Conservation (phyloP, 2,329 filamentous ascomycete species). For the Aspergillus neoniger region DNA sequence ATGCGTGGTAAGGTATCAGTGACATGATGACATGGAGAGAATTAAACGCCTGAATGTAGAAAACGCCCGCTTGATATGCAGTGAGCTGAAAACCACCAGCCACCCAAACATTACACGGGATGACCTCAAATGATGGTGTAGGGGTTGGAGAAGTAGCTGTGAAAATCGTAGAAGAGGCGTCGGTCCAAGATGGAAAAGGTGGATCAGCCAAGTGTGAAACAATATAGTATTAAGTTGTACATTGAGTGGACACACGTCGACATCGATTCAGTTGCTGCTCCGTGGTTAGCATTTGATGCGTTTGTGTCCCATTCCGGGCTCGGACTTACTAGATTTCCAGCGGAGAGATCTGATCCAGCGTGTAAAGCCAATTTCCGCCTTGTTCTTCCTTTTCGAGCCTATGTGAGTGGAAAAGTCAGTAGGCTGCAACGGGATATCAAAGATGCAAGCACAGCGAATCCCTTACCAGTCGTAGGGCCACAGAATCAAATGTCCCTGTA, state of each 20-base stretch:
- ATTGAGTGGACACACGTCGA: not conserved
- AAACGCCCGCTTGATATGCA: conserved; percentile 19
- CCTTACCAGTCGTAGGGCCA: conserved; percentile 90
- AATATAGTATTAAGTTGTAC: not conserved
- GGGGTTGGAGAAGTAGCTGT: no score
- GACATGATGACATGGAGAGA: not conserved
- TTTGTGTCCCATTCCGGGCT: not conserved
- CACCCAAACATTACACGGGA: conserved; percentile 8
- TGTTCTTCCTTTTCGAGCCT: conserved; percentile 84
- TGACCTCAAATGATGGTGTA: conserved; percentile 4
- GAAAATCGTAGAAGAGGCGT: no score
- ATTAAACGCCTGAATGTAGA: not conserved
- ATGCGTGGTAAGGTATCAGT: not conserved
- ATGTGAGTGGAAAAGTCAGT: conserved; percentile 13
- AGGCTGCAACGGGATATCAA: not conserved
- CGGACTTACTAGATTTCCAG: conserved; percentile 78
- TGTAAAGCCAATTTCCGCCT: conserved; percentile 94
- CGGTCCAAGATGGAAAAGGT: not conserved
- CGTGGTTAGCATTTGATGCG: conserved; percentile 19
- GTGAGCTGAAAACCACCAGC: not conserved
- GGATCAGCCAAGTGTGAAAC: not conserved
- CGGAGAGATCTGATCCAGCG: conserved; percentile 92
- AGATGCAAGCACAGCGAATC: not conserved
- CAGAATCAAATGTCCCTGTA: conserved; percentile 84
- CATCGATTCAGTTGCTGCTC: conserved; percentile 32